Evolutionary conservation across 1,284 basidiomycete genomes (phyloP), one percentile per base, ranked within the genome.

Genomic region (Agroathelia rolfsii): DNA sequence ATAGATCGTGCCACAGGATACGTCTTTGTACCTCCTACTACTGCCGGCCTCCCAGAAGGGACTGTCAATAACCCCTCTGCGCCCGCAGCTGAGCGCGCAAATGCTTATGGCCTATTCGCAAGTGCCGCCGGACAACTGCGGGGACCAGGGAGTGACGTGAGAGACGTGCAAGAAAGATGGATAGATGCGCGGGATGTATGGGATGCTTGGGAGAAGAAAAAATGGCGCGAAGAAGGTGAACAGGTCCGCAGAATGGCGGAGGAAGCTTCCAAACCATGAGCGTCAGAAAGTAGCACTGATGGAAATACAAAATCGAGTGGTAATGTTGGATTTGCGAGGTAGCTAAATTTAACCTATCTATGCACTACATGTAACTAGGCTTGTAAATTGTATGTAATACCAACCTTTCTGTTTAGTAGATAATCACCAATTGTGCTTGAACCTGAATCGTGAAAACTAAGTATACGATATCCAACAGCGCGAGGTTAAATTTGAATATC

Each of bases 1-100:
- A 78, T 95, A 41, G 92, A 96, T 55, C 79, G 86, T 43, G 87
- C 87, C 2, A 85, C 86, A 0, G 92, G 92, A 14, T 93, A 88
- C 54, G 69, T 94, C 28, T 86, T 86, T 51, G 62, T 88, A 10
- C 83, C 85, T 2, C 65, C 71, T 2, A 44, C 64, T 13, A 53
- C 58, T n/a, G 58, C 67, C 1, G 53, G 60, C 5, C 56, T 61
- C 13, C 73, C 76, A 4, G 57, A 68, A 7, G 76, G 69, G n/a
- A 66, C 72, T 0, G 44, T 75, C 8, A 55, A 67, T 15, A 49
- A 55, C 13, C 45, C 51, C 3, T 50, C 57, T 28, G 51, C 59
- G 11, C 58, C 66, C 1, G 42, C 66, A 7, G 45, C 68, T 7
- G 52, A 64, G n/a, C 64, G 68, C 6, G 76, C 79, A 3, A 85